Evolutionary conservation across 139 green algal species (phyloP).

Genomic region (Chlamydomonas sp.): DNA sequence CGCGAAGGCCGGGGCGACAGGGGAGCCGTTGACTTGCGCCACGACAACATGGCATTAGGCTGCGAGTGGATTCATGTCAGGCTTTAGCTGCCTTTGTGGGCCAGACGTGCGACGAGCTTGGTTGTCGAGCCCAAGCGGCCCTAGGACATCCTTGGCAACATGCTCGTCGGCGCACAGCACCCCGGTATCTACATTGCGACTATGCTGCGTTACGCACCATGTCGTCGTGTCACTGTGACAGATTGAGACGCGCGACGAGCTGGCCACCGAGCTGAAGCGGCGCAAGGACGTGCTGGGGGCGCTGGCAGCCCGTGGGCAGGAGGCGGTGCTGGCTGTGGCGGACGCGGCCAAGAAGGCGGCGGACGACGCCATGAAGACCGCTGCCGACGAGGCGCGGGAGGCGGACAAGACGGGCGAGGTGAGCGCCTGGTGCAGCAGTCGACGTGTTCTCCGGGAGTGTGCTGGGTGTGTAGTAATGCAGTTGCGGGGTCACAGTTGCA

Average conservation of each 20-base stretch:
- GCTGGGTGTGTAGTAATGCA: no score
- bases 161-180: no score
- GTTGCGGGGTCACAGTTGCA: no score
- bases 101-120: no score
- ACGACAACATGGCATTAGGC: no score
- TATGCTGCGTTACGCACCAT: not conserved
- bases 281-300: constrained; percentile 12
- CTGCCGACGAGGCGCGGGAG: not conserved
- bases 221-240: not conserved
- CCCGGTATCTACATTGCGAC: not conserved
- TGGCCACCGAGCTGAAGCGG: constrained; percentile 27
- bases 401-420: constrained; percentile 23
- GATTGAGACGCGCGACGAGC: constrained; percentile 22
- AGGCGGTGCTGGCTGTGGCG: constrained; percentile 34
- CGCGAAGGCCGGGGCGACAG: no score
- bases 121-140: no score
- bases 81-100: no score
- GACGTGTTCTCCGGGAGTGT: no score
- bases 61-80: no score
- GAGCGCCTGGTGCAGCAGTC: not conserved
- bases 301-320: constrained; percentile 22
- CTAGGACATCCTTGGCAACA: no score
- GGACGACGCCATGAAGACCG: not conserved
- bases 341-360: constrained; percentile 22
- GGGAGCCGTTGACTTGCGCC: no score